phyloP scores from a whole-genome alignment of 2,329 filamentous ascomycete species.

The Purpureocillium takamizusanense region DNA sequence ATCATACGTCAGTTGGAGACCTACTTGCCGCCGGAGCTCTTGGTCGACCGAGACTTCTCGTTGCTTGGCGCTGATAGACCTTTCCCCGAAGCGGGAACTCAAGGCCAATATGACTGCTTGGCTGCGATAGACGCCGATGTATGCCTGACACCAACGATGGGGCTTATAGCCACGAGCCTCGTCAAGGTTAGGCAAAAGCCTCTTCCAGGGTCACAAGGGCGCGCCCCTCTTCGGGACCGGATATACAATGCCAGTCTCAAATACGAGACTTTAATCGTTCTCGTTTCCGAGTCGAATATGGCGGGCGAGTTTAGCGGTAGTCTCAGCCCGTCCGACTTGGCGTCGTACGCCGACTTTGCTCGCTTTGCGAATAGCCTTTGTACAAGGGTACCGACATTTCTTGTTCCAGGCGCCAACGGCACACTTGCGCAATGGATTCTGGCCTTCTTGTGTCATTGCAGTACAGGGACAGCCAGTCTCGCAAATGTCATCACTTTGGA shows the following conservation, averaged over 20 bases:
- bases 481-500: conserved; percentile 25
- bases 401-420: conserved; percentile 39
- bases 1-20: conserved; percentile 42
- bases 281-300: conserved; percentile 50
- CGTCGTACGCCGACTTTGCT: conserved; percentile 39
- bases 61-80: conserved; percentile 18
- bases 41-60: conserved; percentile 54
- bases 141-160: conserved; percentile 57
- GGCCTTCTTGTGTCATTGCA: conserved; percentile 39
- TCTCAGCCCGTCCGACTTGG: conserved; percentile 29
- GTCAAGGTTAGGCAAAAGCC: conserved; percentile 64
- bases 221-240: conserved; percentile 42
- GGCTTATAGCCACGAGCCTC: conserved; percentile 61
- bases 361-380: conserved; percentile 35
- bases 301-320: conserved; percentile 30
- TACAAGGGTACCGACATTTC: conserved; percentile 29
- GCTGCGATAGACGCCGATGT: conserved; percentile 58
- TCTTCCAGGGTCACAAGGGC: conserved; percentile 40
- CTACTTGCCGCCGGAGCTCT: conserved; percentile 35
- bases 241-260: conserved; percentile 42
- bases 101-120: too few species aligned
- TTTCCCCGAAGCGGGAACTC: too few species aligned
- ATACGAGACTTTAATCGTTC: conserved; percentile 60
- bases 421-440: conserved; percentile 47
- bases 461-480: conserved; percentile 13